Conservation (phyloP, 305 asterid species). For the Fraxinus dipetala region DNA sequence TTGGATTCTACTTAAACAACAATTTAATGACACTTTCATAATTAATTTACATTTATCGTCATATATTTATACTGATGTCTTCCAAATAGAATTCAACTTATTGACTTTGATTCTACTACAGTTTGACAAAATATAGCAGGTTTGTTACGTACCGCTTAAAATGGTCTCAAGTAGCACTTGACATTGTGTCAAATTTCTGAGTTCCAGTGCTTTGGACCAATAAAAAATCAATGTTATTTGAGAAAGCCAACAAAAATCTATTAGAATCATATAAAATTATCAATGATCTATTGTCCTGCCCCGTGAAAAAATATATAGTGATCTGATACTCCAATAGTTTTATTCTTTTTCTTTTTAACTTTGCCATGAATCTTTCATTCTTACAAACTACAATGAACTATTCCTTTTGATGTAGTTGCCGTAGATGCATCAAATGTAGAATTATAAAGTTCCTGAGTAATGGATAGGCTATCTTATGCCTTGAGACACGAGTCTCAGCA, state of each 20-base stretch:
- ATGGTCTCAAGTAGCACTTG: background rate
- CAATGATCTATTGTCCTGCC: background rate
- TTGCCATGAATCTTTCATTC: background rate
- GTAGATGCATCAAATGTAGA: background rate
- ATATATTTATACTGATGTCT: background rate
- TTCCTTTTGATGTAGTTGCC: background rate
- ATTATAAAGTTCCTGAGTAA: background rate
- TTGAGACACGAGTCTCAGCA: background rate
- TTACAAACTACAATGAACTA: background rate
- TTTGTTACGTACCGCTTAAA: background rate
- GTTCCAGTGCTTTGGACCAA: no score
- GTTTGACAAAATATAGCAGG: background rate
- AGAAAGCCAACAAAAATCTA: background rate
- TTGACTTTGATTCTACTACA: background rate
- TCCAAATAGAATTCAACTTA: background rate
- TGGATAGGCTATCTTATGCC: background rate
- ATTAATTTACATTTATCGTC: background rate
- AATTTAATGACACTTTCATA: background rate
- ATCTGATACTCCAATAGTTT: background rate
- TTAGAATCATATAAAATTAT: background rate
- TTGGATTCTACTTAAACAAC: background rate
- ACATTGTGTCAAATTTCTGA: no score
- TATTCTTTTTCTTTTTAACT: no score
- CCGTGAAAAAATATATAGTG: background rate
- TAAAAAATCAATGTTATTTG: no score